Evolutionary conservation across 352 stramenopile species (phyloP), one percentile per base, ranked within the genome.

Genomic region (Phytophthora sp.): DNA sequence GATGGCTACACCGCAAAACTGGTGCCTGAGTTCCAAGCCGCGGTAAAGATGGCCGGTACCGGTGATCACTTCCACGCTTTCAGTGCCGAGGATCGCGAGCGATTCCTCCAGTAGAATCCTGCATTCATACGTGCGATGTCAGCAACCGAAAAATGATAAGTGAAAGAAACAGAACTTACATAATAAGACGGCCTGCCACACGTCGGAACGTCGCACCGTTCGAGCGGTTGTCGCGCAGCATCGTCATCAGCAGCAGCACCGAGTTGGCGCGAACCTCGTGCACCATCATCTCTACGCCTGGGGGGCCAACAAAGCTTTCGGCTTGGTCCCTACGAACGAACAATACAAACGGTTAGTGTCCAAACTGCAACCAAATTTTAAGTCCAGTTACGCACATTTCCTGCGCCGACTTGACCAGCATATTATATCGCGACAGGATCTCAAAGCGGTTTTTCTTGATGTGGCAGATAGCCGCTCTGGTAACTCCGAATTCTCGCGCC

Each of bases 381-480:
- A n/a, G n/a, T n/a, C n/a, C n/a, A n/a, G n/a, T n/a, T n/a, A n/a
- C n/a, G n/a, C n/a, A 88, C 81, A 82, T 73, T 53, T 84, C 77
- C 27, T 84, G 68, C 4, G 74, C 72, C 4, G 77, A 83, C 44
- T 88, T 77, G 24, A 82, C 70, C 23, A 87, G 50, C 54, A 83
- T 55, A 26, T 88, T 78, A 63, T 83, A 88, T 34, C 79, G 79
- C 18, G 79, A 78, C n/a, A 92, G 64, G 56, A 92, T 88, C 65
- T 88, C 80, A 7, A 75, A 77, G 31, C 75, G 74, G 46, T 92
- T 89, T 61, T 92, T 92, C 50, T 92, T 92, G 54, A 92, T 92
- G 59, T 89, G 80, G 54, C 82, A 91, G 49, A 91, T 85, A 15
- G 82, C 82, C 0, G 82, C 80, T 5, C 82, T 60, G 18, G 82